These are phyloP conservation scores for Salvia hispanica DNA, from an alignment of 257 asterid species.

Conservation along the genomic window DNA sequence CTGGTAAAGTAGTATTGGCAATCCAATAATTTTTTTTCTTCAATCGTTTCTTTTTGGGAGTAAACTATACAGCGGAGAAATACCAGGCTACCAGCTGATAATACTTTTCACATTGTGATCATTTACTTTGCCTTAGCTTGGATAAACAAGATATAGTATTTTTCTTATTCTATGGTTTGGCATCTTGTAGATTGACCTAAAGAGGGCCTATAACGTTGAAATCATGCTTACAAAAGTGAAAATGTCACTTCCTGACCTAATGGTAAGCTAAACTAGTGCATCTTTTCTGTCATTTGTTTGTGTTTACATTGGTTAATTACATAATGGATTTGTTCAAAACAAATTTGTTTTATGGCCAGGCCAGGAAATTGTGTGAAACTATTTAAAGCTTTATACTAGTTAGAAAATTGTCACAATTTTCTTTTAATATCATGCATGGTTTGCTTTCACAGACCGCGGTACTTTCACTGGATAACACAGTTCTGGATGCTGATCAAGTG, in stretches of 20 bases:
- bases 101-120: conserved; percentile 4
- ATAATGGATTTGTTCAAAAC: too few species aligned
- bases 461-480: conserved; percentile 84
- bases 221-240: conserved; percentile 98
- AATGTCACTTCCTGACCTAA: conserved; percentile 99
- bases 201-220: conserved; percentile 93
- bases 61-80: conserved; percentile 1
- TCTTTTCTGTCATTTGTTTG: conserved; percentile 14
- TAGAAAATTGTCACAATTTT: not conserved
- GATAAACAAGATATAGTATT: conserved; percentile 3
- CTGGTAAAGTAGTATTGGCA: conserved; percentile 62
- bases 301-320: not conserved
- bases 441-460: conserved; percentile 67
- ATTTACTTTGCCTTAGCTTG: conserved; percentile 3
- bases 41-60: not conserved
- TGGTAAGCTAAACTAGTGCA: conserved; percentile 58
- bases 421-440: conserved; percentile 25
- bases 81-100: not conserved
- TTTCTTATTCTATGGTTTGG: conserved; percentile 13
- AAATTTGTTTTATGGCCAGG: too few species aligned
- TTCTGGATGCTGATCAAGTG: conserved; percentile 96
- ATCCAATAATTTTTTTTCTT: not conserved
- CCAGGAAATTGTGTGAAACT: too few species aligned
- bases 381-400: too few species aligned
- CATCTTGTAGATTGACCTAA: conserved; percentile 75